Evolutionary conservation across 371 early-diverging fungal genomes (phyloP).

Genomic region (Fennellomyces sp.): DNA sequence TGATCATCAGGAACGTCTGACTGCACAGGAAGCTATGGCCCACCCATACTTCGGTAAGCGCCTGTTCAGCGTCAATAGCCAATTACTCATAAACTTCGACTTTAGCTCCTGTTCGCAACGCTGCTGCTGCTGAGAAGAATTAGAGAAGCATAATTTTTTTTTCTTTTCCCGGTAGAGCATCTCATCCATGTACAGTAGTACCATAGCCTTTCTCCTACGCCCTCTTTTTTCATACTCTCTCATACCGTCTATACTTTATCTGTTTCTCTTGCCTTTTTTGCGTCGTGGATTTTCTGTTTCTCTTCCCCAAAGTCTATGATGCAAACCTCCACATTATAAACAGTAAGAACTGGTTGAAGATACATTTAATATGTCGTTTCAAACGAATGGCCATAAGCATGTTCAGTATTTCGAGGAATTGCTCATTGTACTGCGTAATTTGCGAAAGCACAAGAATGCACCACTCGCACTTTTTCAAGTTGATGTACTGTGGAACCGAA

Average conservation of each 20-base stretch:
- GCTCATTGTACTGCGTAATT: too few species aligned
- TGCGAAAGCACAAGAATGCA: too few species aligned
- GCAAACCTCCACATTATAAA: too few species aligned
- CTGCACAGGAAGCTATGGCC: conserved; percentile 95
- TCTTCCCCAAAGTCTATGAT: too few species aligned
- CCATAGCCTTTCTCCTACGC: background rate
- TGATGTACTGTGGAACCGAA: too few species aligned
- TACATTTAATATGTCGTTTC: too few species aligned
- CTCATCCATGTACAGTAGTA: background rate
- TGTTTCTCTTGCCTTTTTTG: background rate
- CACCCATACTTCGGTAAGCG: conserved; percentile 84
- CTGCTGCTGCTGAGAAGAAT: background rate
- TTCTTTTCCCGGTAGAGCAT: background rate
- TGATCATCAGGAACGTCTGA: conserved; percentile 97
- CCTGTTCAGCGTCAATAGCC: too few species aligned
- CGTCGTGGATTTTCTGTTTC: too few species aligned
- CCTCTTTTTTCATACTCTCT: background rate
- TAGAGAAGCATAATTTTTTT: background rate
- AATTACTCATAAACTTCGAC: background rate
- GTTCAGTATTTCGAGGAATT: too few species aligned
- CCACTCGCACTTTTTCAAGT: too few species aligned
- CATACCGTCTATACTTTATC: background rate
- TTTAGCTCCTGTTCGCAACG: background rate
- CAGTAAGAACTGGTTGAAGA: too few species aligned
- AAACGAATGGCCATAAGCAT: too few species aligned